Base-by-base conservation (phyloP, 2,329 filamentous ascomycete genomes). In the Sclerotinia subarctica region DNA sequence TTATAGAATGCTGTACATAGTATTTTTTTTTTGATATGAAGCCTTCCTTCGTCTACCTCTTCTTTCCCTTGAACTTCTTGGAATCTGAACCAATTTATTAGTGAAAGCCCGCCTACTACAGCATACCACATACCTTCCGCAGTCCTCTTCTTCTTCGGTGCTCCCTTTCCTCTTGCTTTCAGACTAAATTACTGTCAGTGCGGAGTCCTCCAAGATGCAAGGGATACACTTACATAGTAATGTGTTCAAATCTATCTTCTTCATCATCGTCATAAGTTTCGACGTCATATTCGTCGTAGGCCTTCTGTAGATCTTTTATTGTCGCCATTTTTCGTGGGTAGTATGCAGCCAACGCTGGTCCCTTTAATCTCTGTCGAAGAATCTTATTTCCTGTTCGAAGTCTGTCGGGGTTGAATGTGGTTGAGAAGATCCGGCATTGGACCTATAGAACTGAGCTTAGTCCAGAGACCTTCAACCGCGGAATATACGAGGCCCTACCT, bases 361-460 rank as follows among this genome's bases (percentile, higher is more conserved):
- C 95, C 76, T 86, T 88, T 71, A 98, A 83, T 76, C 94, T 88
- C 79, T 97, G 91, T 76, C 94, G 92, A 69, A 99, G 84, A 78
- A 99, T 84, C 80, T 95, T 96, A 82, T 95, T 97, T 76, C 95
- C 95, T 74, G 92, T 87, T 70, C 95, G 92, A 70, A 90, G 79
- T 73, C 88, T 83, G 67, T 92, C 85, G 35, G 95, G 95, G 81
- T 99, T 99, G 84, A 89, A 98, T 65, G 90, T 94, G 63, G 91
- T 92, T 76, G 89, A 90, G 84, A 98, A 99, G 82, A 98, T 87
- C 78, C 89, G 88, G 85, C 93, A 97, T 90, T 94, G 93, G 77
- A 87, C 86, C 94, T 97, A 75, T 52, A n/a, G 24, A 52, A 73
- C 44, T 63, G 59, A 11, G 6, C 24, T 63, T 51, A 51, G 59